These are phyloP conservation scores for Eustoma russellianum DNA, from an alignment of 257 asterid species.

Conservation along the genomic window DNA sequence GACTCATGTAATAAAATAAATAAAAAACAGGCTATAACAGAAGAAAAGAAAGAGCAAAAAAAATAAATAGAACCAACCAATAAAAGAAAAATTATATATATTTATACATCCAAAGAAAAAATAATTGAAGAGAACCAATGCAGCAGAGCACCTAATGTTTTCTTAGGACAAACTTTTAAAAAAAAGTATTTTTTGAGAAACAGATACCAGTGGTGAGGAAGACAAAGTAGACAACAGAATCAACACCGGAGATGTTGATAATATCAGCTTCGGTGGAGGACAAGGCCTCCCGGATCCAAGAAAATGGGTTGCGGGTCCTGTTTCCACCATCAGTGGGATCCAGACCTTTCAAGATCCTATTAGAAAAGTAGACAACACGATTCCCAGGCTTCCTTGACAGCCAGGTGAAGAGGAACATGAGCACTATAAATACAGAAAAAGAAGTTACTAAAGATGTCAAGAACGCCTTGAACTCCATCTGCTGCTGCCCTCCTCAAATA, in stretches of 20 bases:
- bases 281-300: conserved; percentile 82
- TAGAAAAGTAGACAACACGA: conserved; percentile 62
- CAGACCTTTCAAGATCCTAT: conserved; percentile 63
- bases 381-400: conserved; percentile 57
- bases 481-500: neutral
- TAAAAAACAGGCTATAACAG: no score
- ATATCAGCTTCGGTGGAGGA: conserved; percentile 76
- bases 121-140: neutral
- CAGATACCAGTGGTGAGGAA: conserved; percentile 65
- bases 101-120: no score
- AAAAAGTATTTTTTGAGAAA: no score
- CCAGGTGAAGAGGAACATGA: conserved; percentile 74
- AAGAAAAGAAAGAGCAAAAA: no score
- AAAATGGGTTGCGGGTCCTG: conserved; percentile 53
- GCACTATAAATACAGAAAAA: conserved; percentile 45
- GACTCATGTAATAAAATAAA: no score
- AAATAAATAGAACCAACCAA: no score
- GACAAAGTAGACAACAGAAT: conserved; percentile 90
- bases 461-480: conserved; percentile 76
- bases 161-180: neutral
- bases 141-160: no score
- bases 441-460: conserved; percentile 85
- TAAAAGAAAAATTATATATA: no score
- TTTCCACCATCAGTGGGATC: conserved; percentile 64
- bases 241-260: conserved; percentile 71